Base-by-base conservation (phyloP, 306 rosid genomes). In the Quercus ilex region DNA sequence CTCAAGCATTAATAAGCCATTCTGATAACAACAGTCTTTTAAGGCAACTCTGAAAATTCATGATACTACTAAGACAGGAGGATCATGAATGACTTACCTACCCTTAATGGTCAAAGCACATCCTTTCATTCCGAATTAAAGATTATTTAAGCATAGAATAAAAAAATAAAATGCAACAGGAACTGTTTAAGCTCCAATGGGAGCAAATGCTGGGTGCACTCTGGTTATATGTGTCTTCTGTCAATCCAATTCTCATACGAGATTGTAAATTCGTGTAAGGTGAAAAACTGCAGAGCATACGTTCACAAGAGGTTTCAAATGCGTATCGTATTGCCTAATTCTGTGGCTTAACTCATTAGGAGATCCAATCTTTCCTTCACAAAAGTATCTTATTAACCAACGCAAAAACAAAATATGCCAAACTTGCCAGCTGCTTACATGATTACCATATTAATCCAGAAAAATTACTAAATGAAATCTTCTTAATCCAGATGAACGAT, bases 1-100 rank as follows among this genome's bases (percentile, higher is more conserved):
- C 56, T 59, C 74, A 70, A 67, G 62, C 67, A 64, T 67, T 13
- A 70, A n/a, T 72, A 31, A 57, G 71, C 70, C 53, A 31, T 68
- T 49, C 20, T 19, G 49, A 73, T 26, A 56, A 3, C 60, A 79
- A 49, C 72, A 75, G 7, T 19, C 19, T 67, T 77, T 57, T 62
- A 73, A 21, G 19, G 60, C 57, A 33, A 43, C 64, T 43, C 59
- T 23, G 70, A 76, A 6, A 71, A 76, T 72, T 64, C 65, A 43
- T 23, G 46, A 38, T 38, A 73, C 18, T 68, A 72, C 58, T 43
- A 62, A 67, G 77, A 57, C 71, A 19, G 51, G 51, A 19, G n/a
- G 52, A 18, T 33, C 17, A 67, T 19, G 20, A 68, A 68, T n/a
- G 38, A 68, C 25, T 35, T 18, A 67, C 53, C 53, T 12, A 46